Base-by-base conservation (phyloP, 768 basidiomycete species). In the Tricholoma flavovirens region DNA sequence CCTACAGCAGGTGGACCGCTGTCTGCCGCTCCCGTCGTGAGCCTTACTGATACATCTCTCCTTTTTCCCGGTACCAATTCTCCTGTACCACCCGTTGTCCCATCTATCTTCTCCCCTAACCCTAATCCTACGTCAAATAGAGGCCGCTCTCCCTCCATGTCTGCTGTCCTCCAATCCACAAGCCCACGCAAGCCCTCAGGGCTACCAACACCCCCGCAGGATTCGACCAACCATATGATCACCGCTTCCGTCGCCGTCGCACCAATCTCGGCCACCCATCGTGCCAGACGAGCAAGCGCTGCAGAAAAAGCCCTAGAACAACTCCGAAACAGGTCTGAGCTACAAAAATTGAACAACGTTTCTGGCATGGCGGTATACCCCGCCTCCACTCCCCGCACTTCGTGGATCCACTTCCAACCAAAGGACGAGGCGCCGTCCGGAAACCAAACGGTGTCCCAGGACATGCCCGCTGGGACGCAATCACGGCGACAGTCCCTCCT, bases 231-330 rank as follows among this genome's bases (percentile, higher is more conserved):
- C 30, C 30, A 45, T 17, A 35, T 56, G 22, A 51, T 55, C 19
- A 60, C 64, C 5, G 48, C 62, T 33, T 38, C 65, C 24, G 49
- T 59, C 11, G 59, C 65, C 19, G 59, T 63, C 6, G 60, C 51
- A 17, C 58, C 24, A 15, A 67, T 70, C 15, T 68, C 72, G 17
- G 69, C 71, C 14, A 67, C 73, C 49, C 68, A 72, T 55, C 70
- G 75, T 26, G 75, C 77, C 8, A 78, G 84, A 55, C 71, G 82
- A 54, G 71, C 81, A 3, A 88, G 87, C 58, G 84, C 82, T 10
- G 87, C 87, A 0, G 87, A 89, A 65, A 81, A 79, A 51, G 81
- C 85, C 0, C 72, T 89, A 11, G 87, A 87, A 61, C 83, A 86
- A 58, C 72, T 87, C 21, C 77, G 83, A 12, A 79, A 69, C 58